Base-by-base conservation (phyloP, 2,329 filamentous ascomycete species). In the Colletotrichum shisoi region DNA sequence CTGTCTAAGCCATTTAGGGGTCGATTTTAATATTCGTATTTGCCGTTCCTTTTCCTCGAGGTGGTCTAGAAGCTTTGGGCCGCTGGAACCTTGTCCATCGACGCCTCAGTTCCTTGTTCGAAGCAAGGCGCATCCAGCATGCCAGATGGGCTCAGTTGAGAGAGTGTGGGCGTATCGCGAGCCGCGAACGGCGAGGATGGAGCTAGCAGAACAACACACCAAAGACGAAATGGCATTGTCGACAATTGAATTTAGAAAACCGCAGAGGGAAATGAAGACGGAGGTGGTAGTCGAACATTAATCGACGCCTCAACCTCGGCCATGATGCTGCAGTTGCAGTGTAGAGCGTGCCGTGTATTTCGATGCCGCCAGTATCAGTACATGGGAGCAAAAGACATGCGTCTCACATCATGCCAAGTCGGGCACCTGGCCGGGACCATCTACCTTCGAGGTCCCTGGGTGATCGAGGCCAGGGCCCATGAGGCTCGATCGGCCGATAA, bases 1-100 rank as follows among this genome's bases (percentile, higher is more conserved):
- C 15, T 45, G 24, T 27, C n/a, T 54, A 34, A 34, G 31, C 31
- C 31, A 34, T 34, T 34, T 34, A 9, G 31, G 31, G 31, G 31
- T 34, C 9, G 31, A 9, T 34, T 34, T 9, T 3, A 9, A 34
- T 34, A 9, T 3, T 9, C 31, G 8, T 34, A 34, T 7, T 9
- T 34, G 31, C 31, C 31, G 7, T 34, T 9, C 31, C 31, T 34
- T 34, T 34, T 34, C 31, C 31, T 34, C 31, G 31, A 17, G 34
- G 19, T 6, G 21, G 52, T 37, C 60, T 57, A 52, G 63, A 66
- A 66, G 59, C 34, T 52, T 53, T 44, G n/a, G 31, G 37, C 45
- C 37, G 39, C 53, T 44, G 60, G 44, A 34, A 67, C 51, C 51
- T 62, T 53, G 62, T 53, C 2, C 24, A 12, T 17, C 40, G 54